phyloP scores from a whole-genome alignment of 805 yeast species.

The Wickerhamomyces strasburgensis region DNA sequence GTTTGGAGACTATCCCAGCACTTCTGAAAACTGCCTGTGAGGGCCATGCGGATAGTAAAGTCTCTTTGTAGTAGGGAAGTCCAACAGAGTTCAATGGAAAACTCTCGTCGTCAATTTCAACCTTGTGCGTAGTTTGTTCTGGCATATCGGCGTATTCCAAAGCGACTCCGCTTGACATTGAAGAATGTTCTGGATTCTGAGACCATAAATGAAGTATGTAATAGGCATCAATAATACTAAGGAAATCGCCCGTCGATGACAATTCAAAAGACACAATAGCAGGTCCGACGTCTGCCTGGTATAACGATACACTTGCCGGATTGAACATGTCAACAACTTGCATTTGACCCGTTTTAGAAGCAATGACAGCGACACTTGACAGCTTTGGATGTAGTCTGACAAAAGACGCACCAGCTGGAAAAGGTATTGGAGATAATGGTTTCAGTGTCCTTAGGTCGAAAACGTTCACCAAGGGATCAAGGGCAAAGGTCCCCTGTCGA shows the following conservation, averaged over 20 bases:
- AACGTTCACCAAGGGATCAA: slow-evolving; percentile 80
- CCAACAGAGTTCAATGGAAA: slow-evolving; percentile 72
- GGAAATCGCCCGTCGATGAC: slow-evolving; percentile 64
- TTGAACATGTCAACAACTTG: slow-evolving; percentile 81
- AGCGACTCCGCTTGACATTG: slow-evolving; percentile 38
- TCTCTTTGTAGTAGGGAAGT: slow-evolving; percentile 78
- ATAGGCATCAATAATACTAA: slow-evolving; percentile 58
- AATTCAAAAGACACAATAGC: slow-evolving; percentile 28
- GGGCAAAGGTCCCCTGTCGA: slow-evolving; percentile 49
- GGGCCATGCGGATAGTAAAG: slow-evolving; percentile 79
- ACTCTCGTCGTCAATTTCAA: slow-evolving; percentile 36
- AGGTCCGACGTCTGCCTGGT: slow-evolving; percentile 56
- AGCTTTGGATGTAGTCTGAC: slow-evolving; percentile 83
- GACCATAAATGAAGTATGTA: slow-evolving; percentile 57
- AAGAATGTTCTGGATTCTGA: slow-evolving; percentile 37
- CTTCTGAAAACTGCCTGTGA: slow-evolving; percentile 54
- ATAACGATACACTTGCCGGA: slow-evolving; percentile 60
- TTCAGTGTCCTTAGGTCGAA: slow-evolving; percentile 73
- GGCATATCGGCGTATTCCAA: slow-evolving; percentile 53
- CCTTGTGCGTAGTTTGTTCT: slow-evolving; percentile 29
- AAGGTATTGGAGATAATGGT: slow-evolving; percentile 74
- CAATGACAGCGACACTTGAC: slow-evolving; percentile 69
- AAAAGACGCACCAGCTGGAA: slow-evolving; percentile 84
- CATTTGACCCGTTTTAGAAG: slow-evolving; percentile 74
- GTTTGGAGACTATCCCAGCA: slow-evolving; percentile 53